A percentile compares a stretch with the other conserved stretches of the same genome.
Evolutionary conservation across 2,329 filamentous ascomycete species (phyloP).

Genomic region (Microascus cirrosus): DNA sequence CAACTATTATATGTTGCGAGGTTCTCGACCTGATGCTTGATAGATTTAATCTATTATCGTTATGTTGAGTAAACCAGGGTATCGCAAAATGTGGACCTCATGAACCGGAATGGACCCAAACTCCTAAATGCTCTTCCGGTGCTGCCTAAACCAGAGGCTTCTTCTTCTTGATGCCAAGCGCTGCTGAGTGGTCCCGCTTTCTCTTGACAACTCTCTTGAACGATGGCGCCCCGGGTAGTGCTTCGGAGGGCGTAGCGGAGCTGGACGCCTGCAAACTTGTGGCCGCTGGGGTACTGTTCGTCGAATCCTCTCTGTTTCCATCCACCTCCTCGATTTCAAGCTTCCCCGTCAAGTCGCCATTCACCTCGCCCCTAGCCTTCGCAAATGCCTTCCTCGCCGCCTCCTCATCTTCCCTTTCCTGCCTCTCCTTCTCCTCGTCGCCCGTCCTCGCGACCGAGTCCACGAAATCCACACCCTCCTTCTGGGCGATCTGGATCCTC

Average conservation of each 20-base stretch:
- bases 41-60: background rate
- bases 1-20: background rate
- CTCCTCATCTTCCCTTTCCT: constrained; percentile 76
- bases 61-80: background rate
- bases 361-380: constrained; percentile 39
- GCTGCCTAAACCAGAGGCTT: constrained; percentile 37
- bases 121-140: background rate
- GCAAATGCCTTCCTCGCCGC: constrained; percentile 70
- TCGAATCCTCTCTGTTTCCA: constrained; percentile 8
- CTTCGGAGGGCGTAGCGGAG: constrained; percentile 9
- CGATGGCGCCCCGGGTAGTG: constrained; percentile 33
- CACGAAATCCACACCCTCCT: constrained; percentile 52
- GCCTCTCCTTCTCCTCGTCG: constrained; percentile 49
- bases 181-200: constrained; percentile 70
- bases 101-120: background rate
- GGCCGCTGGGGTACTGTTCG: background rate
- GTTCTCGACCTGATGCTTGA: background rate
- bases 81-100: constrained; percentile 6
- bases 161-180: constrained; percentile 84
- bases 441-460: constrained; percentile 37
- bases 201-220: constrained; percentile 73
- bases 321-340: constrained; percentile 32
- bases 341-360: constrained; percentile 26
- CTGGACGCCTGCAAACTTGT: constrained; percentile 7
- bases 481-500: constrained; percentile 64